Conservation (phyloP, 2,329 filamentous ascomycete genomes). For the Aspergillus phoenicis region DNA sequence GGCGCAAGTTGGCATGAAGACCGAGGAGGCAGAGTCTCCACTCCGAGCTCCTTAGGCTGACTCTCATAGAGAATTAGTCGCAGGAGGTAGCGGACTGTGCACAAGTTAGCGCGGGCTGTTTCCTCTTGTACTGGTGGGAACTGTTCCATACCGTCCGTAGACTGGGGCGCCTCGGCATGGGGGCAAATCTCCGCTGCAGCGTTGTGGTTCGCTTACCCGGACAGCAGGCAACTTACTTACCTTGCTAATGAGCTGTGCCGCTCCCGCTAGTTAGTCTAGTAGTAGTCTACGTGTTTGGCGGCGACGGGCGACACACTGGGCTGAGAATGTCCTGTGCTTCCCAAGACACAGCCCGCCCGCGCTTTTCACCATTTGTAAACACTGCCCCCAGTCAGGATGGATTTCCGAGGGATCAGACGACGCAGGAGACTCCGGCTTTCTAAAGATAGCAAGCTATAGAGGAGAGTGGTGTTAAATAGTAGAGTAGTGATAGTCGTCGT, state of each 20-base stretch:
- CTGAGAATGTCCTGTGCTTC: conserved; percentile 2
- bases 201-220: conserved; percentile 16
- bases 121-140: conserved; percentile 4
- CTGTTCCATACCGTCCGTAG: neutral
- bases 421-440: too few relatives aligned
- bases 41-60: neutral
- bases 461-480: too few relatives aligned
- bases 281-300: conserved; percentile 11
- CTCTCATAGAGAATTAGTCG: neutral
- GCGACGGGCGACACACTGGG: conserved; percentile 8
- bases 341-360: neutral
- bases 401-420: too few relatives aligned
- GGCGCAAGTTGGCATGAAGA: neutral
- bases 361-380: neutral
- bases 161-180: conserved; percentile 6
- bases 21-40: neutral
- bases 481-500: too few relatives aligned
- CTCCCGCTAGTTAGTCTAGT: neutral
- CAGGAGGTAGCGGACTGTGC: conserved; percentile 21
- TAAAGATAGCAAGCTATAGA: too few relatives aligned
- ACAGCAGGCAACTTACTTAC: conserved; percentile 13
- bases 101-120: conserved; percentile 13
- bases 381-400: too few relatives aligned
- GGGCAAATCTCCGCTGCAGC: conserved; percentile 11
- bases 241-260: conserved; percentile 5